A percentile compares a stretch with the other conserved stretches of the same genome.
These are phyloP conservation scores for Penicillium crustosum DNA, from an alignment of 2,329 filamentous ascomycete species.

Conservation along the genomic window DNA sequence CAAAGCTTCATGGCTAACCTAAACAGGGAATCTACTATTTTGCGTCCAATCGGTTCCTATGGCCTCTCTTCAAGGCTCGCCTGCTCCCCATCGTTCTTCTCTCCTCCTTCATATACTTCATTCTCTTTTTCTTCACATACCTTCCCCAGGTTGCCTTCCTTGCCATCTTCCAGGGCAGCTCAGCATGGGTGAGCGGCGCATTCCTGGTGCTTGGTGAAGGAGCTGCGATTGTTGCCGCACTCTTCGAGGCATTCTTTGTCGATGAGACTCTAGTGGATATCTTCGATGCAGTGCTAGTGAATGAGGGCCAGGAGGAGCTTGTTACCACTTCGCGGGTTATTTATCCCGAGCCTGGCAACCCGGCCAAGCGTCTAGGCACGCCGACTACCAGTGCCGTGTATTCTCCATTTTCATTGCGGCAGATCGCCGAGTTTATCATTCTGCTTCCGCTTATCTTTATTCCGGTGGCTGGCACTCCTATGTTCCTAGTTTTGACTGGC, in stretches of 20 bases:
- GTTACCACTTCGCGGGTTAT: constrained; percentile 66
- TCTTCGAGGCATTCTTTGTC: constrained; percentile 80
- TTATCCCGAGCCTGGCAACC: constrained; percentile 66
- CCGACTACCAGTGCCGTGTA: constrained; percentile 75
- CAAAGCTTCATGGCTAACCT: constrained; percentile 7
- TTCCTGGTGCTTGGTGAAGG: constrained; percentile 75
- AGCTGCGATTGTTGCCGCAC: constrained; percentile 59
- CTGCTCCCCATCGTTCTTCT: constrained; percentile 79
- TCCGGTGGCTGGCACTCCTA: constrained; percentile 75
- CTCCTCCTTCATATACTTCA: constrained; percentile 76
- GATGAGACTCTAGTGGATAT: constrained; percentile 76
- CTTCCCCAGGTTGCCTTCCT: constrained; percentile 87
- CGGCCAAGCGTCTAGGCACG: constrained; percentile 78
- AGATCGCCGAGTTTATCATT: constrained; percentile 80
- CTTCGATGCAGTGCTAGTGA: constrained; percentile 82
- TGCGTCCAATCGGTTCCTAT: constrained; percentile 71
- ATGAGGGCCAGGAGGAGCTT: constrained; percentile 68
- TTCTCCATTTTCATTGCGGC: constrained; percentile 84
- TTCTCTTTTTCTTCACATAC: constrained; percentile 86
- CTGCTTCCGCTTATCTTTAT: constrained; percentile 84
- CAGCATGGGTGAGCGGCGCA: constrained; percentile 86
- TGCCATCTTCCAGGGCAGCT: constrained; percentile 79
- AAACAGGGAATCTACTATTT: constrained; percentile 78
- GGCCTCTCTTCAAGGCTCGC: constrained; percentile 74
- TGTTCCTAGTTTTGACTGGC: constrained; percentile 86